Evolutionary conservation across 1,284 basidiomycete species (phyloP).

Genomic region (Exobasidium cylindrosporum): DNA sequence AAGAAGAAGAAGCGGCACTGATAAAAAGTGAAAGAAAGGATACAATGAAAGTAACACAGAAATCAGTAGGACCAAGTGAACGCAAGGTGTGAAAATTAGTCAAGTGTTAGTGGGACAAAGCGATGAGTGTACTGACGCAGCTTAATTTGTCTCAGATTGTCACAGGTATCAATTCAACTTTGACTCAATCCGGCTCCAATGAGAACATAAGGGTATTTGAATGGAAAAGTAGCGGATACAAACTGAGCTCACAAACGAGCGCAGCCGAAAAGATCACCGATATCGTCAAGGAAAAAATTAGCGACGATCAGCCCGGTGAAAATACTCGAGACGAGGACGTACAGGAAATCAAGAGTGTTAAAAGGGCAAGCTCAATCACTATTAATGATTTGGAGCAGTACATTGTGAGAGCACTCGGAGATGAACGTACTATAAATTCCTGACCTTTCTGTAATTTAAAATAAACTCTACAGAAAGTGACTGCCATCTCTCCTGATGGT

Average conservation of each 20-base stretch:
- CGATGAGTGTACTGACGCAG: background rate
- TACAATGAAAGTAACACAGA: too few relatives aligned
- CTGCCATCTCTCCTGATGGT: constrained; percentile 38
- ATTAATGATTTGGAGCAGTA: constrained; percentile 43
- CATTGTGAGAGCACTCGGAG: constrained; percentile 17
- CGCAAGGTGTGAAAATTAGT: background rate
- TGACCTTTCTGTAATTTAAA: too few relatives aligned
- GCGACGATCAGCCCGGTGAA: background rate
- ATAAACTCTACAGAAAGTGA: constrained; percentile 31
- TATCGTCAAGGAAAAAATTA: constrained; percentile 18
- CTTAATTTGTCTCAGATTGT: constrained; percentile 20
- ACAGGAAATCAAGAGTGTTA: constrained; percentile 20
- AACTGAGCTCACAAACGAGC: background rate
- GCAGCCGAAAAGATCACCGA: constrained; percentile 10
- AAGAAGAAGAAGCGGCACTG: background rate
- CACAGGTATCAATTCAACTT: constrained; percentile 44
- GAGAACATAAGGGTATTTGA: constrained; percentile 40
- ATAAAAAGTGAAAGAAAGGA: background rate
- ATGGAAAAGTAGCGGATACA: constrained; percentile 16
- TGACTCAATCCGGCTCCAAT: constrained; percentile 28
- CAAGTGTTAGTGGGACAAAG: too few relatives aligned
- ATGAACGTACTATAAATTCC: too few relatives aligned
- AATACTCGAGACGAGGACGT: background rate
- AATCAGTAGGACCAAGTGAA: too few relatives aligned
- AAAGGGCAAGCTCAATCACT: constrained; percentile 19